Evolutionary conservation across 192 early-diverging fungal species (phyloP).

Genomic region (Diversispora eburnea): DNA sequence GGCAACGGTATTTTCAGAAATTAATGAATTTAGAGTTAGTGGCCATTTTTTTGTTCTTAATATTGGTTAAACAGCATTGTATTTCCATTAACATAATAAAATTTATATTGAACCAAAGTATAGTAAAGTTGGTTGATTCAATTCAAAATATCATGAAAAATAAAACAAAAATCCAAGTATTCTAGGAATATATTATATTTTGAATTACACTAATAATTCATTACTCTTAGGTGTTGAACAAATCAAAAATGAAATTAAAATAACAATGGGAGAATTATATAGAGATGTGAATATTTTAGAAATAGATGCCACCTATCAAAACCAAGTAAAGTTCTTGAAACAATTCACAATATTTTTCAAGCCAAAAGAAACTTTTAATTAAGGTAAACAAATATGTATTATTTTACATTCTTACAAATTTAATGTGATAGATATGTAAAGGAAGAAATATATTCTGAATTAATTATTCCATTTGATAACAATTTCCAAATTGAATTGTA

Average conservation of each 20-base stretch:
- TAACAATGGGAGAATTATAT: background rate
- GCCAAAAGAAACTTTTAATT: conserved; percentile 13
- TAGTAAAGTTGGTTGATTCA: background rate
- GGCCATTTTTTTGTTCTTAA: no score
- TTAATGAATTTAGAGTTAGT: no score
- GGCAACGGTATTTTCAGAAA: no score
- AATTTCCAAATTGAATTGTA: no score
- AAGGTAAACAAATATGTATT: background rate
- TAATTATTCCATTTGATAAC: background rate
- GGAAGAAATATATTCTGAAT: background rate
- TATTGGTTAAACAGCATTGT: background rate
- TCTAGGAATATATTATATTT: conserved; percentile 7
- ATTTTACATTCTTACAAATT: background rate
- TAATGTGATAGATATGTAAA: background rate
- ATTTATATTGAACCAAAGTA: background rate
- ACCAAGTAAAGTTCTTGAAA: conserved; percentile 20
- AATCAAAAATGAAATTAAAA: conserved; percentile 16
- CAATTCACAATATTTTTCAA: conserved; percentile 15
- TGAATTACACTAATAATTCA: conserved; percentile 13
- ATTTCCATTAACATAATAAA: background rate
- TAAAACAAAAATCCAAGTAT: no score
- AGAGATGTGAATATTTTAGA: conserved; percentile 19
- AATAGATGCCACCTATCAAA: conserved; percentile 4
- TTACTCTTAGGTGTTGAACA: conserved; percentile 10
- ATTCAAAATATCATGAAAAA: conserved; percentile 4